Evolutionary conservation across 768 basidiomycete species (phyloP).

Genomic region (Asterophora parasitica): DNA sequence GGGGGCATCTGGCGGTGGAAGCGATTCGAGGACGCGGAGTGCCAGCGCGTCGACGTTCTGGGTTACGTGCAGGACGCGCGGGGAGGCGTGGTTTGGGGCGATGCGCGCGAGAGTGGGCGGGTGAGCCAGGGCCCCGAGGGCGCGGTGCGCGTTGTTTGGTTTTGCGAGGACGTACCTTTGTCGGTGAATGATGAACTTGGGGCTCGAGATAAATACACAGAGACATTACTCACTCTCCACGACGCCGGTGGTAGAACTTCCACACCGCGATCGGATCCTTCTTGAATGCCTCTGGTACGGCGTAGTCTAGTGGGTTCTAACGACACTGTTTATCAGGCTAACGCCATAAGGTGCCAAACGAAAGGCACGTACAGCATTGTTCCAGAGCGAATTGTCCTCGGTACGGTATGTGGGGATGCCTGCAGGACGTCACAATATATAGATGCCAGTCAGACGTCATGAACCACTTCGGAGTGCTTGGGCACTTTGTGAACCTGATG

Average conservation of each 20-base stretch:
- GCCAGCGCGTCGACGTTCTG: conserved; percentile 47
- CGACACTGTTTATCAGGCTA: background rate
- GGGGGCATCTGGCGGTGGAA: conserved; percentile 2
- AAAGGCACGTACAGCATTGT: conserved; percentile 2
- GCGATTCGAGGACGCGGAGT: conserved; percentile 23
- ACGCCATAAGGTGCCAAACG: background rate
- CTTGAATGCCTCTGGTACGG: conserved; percentile 35
- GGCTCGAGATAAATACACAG: background rate
- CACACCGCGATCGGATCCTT: conserved; percentile 36
- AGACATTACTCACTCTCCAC: conserved; percentile 29
- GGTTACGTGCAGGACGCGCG: conserved; percentile 31
- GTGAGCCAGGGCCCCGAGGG: conserved; percentile 34
- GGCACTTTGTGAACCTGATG: background rate
- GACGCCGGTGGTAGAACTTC: conserved; percentile 45
- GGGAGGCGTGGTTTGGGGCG: conserved; percentile 27
- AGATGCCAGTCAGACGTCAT: background rate
- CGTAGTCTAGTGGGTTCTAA: conserved; percentile 19
- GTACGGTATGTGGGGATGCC: conserved; percentile 14
- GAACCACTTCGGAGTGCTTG: no score
- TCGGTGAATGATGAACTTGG: background rate
- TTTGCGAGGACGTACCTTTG: conserved; percentile 29
- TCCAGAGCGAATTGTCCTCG: conserved; percentile 13
- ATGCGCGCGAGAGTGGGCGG: conserved; percentile 25
- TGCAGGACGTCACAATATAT: background rate
- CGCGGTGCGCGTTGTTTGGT: conserved; percentile 42